These are phyloP conservation scores for Sphagnurus paluster DNA, from an alignment of 1,284 basidiomycete species.

Conservation along the genomic window DNA sequence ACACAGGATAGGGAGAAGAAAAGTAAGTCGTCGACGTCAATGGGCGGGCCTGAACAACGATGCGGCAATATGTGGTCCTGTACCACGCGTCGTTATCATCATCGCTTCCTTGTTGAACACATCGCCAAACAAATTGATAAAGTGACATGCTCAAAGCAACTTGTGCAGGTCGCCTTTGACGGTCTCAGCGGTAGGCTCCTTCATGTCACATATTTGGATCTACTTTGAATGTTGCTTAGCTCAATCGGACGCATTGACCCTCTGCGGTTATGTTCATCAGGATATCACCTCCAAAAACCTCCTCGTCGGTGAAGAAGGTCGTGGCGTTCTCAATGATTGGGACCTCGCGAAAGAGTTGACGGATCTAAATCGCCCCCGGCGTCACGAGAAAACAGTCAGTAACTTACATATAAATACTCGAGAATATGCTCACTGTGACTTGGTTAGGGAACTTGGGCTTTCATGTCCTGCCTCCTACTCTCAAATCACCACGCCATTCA, in stretches of 20 bases:
- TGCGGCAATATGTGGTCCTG: too few species aligned
- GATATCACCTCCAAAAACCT: slow-evolving; percentile 37
- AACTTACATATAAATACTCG: not conserved
- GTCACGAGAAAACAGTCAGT: slow-evolving; percentile 21
- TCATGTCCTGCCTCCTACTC: slow-evolving; percentile 29
- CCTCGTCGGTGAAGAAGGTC: slow-evolving; percentile 20
- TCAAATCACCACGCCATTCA: slow-evolving; percentile 18
- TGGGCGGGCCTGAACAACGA: too few species aligned
- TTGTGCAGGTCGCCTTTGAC: slow-evolving; percentile 19
- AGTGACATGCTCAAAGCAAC: slow-evolving; percentile 17
- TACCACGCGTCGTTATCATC: slow-evolving; percentile 14
- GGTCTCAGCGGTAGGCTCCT: slow-evolving; percentile 21
- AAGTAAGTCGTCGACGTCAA: too few species aligned
- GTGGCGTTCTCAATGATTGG: slow-evolving; percentile 36
- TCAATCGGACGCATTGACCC: slow-evolving; percentile 26
- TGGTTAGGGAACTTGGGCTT: slow-evolving; percentile 37
- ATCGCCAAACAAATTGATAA: slow-evolving; percentile 6
- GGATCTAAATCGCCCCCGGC: slow-evolving; percentile 5
- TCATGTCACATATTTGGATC: too few species aligned
- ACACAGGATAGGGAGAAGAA: too few species aligned
- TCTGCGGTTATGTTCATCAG: slow-evolving; percentile 29
- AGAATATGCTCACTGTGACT: not conserved
- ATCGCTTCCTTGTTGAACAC: slow-evolving; percentile 14
- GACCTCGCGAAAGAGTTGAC: slow-evolving; percentile 23
- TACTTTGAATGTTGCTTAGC: slow-evolving; percentile 16